Conservation (phyloP, 805 yeast genomes). For the Starmerella davenportii region DNA sequence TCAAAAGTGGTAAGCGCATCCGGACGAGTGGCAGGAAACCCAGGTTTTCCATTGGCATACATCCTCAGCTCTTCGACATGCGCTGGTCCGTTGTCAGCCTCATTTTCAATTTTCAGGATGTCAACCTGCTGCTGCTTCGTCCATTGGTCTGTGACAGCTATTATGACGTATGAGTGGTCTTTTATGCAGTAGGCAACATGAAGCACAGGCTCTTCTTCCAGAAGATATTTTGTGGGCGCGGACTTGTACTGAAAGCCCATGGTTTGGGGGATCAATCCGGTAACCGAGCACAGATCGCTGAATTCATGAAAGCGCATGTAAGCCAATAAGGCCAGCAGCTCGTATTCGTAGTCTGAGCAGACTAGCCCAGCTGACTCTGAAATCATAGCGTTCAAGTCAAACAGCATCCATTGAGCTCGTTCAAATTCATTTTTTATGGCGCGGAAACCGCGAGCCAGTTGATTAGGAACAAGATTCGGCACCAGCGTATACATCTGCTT, state of each 20-base stretch:
- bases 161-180: slow-evolving; percentile 70
- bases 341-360: slow-evolving; percentile 18
- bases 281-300: slow-evolving; percentile 22
- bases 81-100: not conserved
- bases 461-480: slow-evolving; percentile 10
- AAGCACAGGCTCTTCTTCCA: slow-evolving; percentile 54
- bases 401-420: slow-evolving; percentile 10
- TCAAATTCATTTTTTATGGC: slow-evolving; percentile 13
- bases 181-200: slow-evolving; percentile 72
- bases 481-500: not conserved
- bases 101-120: slow-evolving; percentile 26
- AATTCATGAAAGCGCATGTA: slow-evolving; percentile 19
- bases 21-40: not conserved
- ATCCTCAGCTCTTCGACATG: not conserved
- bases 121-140: slow-evolving; percentile 46
- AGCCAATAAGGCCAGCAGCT: slow-evolving; percentile 18
- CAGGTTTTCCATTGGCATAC: not conserved
- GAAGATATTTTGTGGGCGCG: slow-evolving; percentile 18
- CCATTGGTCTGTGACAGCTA: slow-evolving; percentile 76
- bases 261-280: slow-evolving; percentile 21
- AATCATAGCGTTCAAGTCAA: slow-evolving; percentile 1
- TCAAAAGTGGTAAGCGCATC: not conserved
- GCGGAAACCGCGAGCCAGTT: slow-evolving; percentile 16
- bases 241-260: slow-evolving; percentile 14
- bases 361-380: not conserved